Conservation (phyloP, 2,329 filamentous ascomycete genomes). For the Venturia carpophila region DNA sequence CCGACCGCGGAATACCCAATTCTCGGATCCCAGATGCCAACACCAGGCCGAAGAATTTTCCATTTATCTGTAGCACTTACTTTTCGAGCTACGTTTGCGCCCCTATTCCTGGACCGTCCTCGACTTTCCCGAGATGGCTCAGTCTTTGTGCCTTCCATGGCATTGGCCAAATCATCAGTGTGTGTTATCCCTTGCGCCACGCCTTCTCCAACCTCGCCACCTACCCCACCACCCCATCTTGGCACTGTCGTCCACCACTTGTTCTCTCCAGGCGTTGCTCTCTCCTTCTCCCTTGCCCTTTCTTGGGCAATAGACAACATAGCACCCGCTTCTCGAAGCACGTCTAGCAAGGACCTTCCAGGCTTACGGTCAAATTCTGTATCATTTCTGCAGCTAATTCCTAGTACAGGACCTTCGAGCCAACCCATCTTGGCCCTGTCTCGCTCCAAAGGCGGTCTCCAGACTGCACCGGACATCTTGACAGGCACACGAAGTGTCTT, state of each 20-base stretch:
- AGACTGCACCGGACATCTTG: constrained; percentile 48
- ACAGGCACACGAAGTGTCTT: constrained; percentile 48
- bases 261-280: constrained; percentile 45
- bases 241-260: constrained; percentile 53
- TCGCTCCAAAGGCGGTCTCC: constrained; percentile 46
- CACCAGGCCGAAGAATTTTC: constrained; percentile 44
- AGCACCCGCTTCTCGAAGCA: constrained; percentile 50
- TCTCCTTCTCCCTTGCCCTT: constrained; percentile 47
- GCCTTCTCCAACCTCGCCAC: constrained; percentile 36
- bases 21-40: constrained; percentile 48
- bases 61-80: constrained; percentile 40
- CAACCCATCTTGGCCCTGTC: constrained; percentile 45
- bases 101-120: constrained; percentile 31
- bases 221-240: constrained; percentile 50
- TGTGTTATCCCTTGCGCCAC: constrained; percentile 12
- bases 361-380: constrained; percentile 38
- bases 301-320: constrained; percentile 54
- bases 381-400: constrained; percentile 48
- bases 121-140: not conserved
- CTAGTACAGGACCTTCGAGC: constrained; percentile 51
- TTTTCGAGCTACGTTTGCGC: not conserved
- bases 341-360: constrained; percentile 36
- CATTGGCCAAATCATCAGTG: constrained; percentile 27
- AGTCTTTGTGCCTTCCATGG: constrained; percentile 23
- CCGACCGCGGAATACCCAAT: constrained; percentile 51